Base-by-base conservation (phyloP, 148 eudicot genomes). In the Drosera capensis region DNA sequence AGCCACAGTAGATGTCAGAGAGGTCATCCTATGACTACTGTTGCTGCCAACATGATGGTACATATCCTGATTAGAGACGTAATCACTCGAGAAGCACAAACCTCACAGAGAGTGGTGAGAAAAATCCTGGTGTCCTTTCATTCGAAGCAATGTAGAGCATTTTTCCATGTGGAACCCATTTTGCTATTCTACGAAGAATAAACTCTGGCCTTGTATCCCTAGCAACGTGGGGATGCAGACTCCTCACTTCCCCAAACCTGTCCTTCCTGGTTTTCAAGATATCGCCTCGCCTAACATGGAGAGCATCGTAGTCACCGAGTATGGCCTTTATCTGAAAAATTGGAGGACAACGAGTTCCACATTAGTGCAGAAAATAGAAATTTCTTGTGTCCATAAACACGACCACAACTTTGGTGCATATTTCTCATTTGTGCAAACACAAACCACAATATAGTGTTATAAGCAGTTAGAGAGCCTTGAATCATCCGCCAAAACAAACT, bases 231-330 rank as follows among this genome's bases (percentile, higher is more conserved):
- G 97, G 97, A 67, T 90, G 97, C 19, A 65, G 39, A 41, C 60
- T 70, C 48, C 95, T 65, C 4, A 50, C 76, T 44, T 75, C 93
- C 16, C 97, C 97, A 62, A 63, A 70, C 25, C 95, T 67, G 60
- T 90, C 97, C 67, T 75, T 90, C 53, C 95, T 72, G 23, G 81
- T 84, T 63, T 84, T 90, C 37, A 90, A 19, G 46, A 46, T 75
- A 68, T 90, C 97, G 38, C 97, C 97, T 42, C 97, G 77, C 9
- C 97, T 87, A 45, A 90, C 97, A 76, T 90, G 97, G 14, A 90
- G 65, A 52, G 97, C 97, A 73, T 80, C 97, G 47, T 90, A 90
- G 62, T 84, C 95, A 40, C 86, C 93, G 52, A 90, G 97, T 49
- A 61, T 65, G 23, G 58, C 65, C 65, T 75, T 90, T 58, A 90